Percentiles rank a stretch among this genome's conserved stretches.
Evolutionary conservation across 2,329 filamentous ascomycete species (phyloP).

Genomic region (Zasmidium citrigriseum): DNA sequence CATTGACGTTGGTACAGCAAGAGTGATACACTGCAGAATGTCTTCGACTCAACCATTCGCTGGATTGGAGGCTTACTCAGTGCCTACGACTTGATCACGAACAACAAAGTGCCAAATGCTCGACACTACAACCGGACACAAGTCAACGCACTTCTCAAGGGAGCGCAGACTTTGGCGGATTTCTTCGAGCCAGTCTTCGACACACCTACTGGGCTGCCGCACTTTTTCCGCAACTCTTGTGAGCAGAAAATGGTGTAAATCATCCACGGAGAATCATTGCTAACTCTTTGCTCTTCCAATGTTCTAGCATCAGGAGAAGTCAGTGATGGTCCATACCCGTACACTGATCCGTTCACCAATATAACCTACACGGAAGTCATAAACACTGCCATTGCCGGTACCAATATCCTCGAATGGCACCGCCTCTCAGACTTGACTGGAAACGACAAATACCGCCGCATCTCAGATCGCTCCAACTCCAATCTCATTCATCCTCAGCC

Average conservation of each 20-base stretch:
- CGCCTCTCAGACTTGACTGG: conserved; percentile 74
- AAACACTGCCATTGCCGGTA: conserved; percentile 34
- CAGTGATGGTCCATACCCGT: not conserved
- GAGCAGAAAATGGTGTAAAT: too few species aligned
- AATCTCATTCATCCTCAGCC: conserved; percentile 71
- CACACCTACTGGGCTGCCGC: conserved; percentile 71
- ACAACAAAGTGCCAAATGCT: not conserved
- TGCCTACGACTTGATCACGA: conserved; percentile 69
- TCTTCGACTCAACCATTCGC: conserved; percentile 90
- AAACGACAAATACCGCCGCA: conserved; percentile 63
- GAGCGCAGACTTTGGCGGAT: conserved; percentile 70
- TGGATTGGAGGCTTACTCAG: conserved; percentile 81
- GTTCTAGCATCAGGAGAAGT: not conserved
- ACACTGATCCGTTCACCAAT: not conserved
- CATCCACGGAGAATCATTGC: too few species aligned
- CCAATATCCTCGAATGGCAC: conserved; percentile 81
- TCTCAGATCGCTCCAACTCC: conserved; percentile 64
- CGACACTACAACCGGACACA: conserved; percentile 28
- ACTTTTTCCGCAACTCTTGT: not conserved
- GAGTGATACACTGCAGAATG: not conserved
- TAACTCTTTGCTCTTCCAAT: too few species aligned
- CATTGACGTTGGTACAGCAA: not conserved
- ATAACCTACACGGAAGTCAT: not conserved
- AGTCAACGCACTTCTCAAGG: conserved; percentile 62
- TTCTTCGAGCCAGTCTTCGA: conserved; percentile 76